Conservation (phyloP, 768 basidiomycete genomes). For the Hygrophorus russula region DNA sequence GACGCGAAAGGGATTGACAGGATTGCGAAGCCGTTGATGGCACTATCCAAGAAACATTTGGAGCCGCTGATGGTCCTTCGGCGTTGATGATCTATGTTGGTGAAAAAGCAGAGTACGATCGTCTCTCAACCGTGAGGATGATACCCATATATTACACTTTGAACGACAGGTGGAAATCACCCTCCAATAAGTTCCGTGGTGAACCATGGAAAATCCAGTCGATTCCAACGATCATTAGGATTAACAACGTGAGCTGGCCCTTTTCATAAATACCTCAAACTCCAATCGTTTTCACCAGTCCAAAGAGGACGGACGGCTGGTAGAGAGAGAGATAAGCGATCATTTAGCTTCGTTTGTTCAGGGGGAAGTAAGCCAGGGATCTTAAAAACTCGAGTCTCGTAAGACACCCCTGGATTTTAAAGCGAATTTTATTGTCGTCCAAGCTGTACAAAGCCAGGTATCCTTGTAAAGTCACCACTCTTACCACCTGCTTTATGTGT, state of each 20-base stretch:
- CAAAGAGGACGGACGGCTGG: conserved; percentile 29
- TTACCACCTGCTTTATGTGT: conserved; percentile 61
- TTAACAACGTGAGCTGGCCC: conserved; percentile 43
- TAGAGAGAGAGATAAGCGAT: conserved; percentile 27
- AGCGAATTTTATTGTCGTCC: background rate
- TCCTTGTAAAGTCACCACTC: conserved; percentile 54
- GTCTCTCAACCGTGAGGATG: conserved; percentile 1
- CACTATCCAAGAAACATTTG: conserved; percentile 41
- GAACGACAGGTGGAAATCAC: conserved; percentile 52
- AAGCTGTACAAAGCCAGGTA: conserved; percentile 3
- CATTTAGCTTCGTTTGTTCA: conserved; percentile 20
- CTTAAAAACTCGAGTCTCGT: too few species aligned
- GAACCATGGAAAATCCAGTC: conserved; percentile 48
- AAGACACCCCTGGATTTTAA: background rate
- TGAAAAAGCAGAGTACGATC: conserved; percentile 45
- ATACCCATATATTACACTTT: background rate
- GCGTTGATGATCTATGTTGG: conserved; percentile 64
- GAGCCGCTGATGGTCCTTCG: conserved; percentile 28
- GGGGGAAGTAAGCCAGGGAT: conserved; percentile 1
- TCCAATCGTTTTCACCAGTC: conserved; percentile 20
- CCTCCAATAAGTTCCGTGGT: conserved; percentile 45
- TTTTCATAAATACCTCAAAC: too few species aligned
- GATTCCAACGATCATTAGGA: conserved; percentile 59
- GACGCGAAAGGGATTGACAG: conserved; percentile 15
- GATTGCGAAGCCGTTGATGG: conserved; percentile 58